A percentile compares a stretch with the other conserved stretches of the same genome.
Evolutionary conservation across 1,284 basidiomycete species (phyloP).

Genomic region (Termitomyces sp.): DNA sequence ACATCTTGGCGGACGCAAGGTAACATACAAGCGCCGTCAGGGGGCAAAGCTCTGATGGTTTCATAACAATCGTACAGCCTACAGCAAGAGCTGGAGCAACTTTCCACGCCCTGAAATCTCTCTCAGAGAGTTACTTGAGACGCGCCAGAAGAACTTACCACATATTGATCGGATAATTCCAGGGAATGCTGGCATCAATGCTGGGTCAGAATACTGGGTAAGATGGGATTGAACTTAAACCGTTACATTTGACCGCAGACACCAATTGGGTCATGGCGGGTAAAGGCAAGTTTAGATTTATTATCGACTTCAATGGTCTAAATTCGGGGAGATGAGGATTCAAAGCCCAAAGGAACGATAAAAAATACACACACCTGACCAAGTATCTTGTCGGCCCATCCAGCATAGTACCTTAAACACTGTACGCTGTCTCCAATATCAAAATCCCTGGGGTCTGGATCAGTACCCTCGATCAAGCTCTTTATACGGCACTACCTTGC

Average conservation of each 20-base stretch:
- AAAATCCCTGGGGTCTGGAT: slow-evolving; percentile 52
- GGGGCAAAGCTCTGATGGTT: slow-evolving; percentile 90
- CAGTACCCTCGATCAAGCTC: background rate
- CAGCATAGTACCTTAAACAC: slow-evolving; percentile 80
- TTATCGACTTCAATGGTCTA: slow-evolving; percentile 81
- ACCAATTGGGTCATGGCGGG: slow-evolving; percentile 89
- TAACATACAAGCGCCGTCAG: slow-evolving; percentile 74
- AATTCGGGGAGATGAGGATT: background rate
- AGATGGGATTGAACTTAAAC: slow-evolving; percentile 16
- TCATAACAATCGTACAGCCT: slow-evolving; percentile 87
- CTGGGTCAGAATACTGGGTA: background rate
- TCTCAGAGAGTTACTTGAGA: slow-evolving; percentile 4
- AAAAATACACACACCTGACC: slow-evolving; percentile 44
- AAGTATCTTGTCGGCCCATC: slow-evolving; percentile 62
- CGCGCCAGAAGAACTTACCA: slow-evolving; percentile 43
- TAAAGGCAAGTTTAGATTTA: slow-evolving; percentile 78
- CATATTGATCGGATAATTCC: slow-evolving; percentile 93
- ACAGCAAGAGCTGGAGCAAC: slow-evolving; percentile 85
- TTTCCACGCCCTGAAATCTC: slow-evolving; percentile 74
- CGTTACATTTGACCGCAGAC: slow-evolving; percentile 86
- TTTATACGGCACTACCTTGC: slow-evolving; percentile 39
- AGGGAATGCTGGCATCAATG: slow-evolving; percentile 59
- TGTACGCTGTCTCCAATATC: slow-evolving; percentile 82
- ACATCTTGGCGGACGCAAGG: background rate
- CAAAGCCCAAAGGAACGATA: background rate